Evolutionary conservation across 371 early-diverging fungal genomes (phyloP), one percentile per base, ranked within the genome.

Genomic region (Zopfochytrium polystomum): DNA sequence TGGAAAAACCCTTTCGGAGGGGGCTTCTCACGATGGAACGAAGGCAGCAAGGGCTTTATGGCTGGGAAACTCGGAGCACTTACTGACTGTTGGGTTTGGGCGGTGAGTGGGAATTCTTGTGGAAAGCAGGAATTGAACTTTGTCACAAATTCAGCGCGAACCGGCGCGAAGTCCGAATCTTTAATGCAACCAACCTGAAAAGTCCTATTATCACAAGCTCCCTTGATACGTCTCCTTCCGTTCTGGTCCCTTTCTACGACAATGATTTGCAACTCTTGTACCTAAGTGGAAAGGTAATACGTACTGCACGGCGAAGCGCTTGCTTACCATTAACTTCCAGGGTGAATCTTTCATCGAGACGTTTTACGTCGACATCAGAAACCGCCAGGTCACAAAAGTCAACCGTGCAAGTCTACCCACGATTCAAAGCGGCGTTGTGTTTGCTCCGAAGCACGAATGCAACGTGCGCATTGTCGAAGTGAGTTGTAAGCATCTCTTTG

Each of bases 51-150:
- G 90, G 34, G 70, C 90, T 3, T 68, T 81, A 2, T 93, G 90
- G 90, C 57, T 90, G 3, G 81, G 77, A 26, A 74, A 74, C 2
- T 63, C 60, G 3, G 75, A 74, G 1, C 54, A 67, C 11, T 62
- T 91, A 33, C 79, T 80, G 1, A 81, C 87, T 27, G 82, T 88
- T 58, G 91, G 91, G 0, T 91, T 90, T 72, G 89, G 85, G 7
- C 65, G 66, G 82, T 81, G 55, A 52, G 71, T 30, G 18, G 20
- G n/a, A 52, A 31, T 31, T 38, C 22, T 33, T 4, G n/a, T n/a
- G n/a, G n/a, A n/a, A n/a, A n/a, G n/a, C n/a, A n/a, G n/a, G n/a
- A n/a, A n/a, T n/a, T n/a, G n/a, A n/a, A n/a, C n/a, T n/a, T n/a
- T n/a, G n/a, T n/a, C n/a, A n/a, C 1, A 45, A 1, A n/a, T 35